phyloP scores from a whole-genome alignment of 805 yeast genomes.

The Yamadazyma kitorensis region DNA sequence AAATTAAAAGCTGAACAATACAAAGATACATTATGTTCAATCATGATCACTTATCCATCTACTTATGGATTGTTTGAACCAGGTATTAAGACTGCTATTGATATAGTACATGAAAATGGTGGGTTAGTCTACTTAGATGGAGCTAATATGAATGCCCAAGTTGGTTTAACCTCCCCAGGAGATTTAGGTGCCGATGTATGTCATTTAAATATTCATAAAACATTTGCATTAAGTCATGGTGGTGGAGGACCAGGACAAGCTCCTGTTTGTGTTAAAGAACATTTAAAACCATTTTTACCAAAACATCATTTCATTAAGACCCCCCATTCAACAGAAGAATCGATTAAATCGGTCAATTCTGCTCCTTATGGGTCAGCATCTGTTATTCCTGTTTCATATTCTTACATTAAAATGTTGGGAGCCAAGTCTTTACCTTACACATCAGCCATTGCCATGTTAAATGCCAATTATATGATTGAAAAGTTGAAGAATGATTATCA shows the following conservation, averaged over 20 bases:
- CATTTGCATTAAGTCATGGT: conserved; percentile 97
- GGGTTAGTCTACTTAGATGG: conserved; percentile 98
- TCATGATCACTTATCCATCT: conserved; percentile 97
- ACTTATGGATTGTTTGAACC: conserved; percentile 97
- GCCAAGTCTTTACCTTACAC: conserved; percentile 77
- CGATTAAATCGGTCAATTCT: conserved; percentile 75
- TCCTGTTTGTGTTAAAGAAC: conserved; percentile 89
- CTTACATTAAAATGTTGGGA: conserved; percentile 94
- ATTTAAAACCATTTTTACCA: conserved; percentile 80
- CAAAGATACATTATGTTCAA: conserved; percentile 72
- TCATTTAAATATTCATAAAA: conserved; percentile 93
- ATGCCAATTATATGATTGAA: conserved; percentile 93
- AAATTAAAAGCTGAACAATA: conserved; percentile 68
- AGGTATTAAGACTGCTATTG: conserved; percentile 78
- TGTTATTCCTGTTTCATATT: conserved; percentile 88
- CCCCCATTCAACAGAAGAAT: conserved; percentile 47
- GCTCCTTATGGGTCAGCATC: conserved; percentile 97
- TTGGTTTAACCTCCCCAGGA: conserved; percentile 95
- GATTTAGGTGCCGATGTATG: conserved; percentile 98
- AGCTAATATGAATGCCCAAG: conserved; percentile 99
- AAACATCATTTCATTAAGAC: conserved; percentile 61
- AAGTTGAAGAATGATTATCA: conserved; percentile 68
- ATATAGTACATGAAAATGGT: conserved; percentile 79
- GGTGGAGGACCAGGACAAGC: conserved; percentile 99
- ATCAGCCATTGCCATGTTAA: conserved; percentile 87